phyloP scores from a whole-genome alignment of 345 rosid species.

The Acer saccharum region DNA sequence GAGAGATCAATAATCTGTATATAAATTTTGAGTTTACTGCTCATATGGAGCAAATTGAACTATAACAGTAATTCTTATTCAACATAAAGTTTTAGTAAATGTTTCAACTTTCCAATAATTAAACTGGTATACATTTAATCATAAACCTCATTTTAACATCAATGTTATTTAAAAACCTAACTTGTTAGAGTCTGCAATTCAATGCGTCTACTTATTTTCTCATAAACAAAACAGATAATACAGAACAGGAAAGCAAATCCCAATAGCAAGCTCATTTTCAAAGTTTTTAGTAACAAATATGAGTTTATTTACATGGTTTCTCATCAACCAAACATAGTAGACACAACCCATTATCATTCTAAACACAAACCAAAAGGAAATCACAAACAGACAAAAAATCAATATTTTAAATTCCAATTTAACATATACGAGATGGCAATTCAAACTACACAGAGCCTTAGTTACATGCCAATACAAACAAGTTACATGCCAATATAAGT shows the following conservation, averaged over 20 bases:
- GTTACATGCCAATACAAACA: constrained; percentile 12
- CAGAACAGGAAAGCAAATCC: neutral
- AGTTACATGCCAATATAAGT: no score
- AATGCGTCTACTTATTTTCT: neutral
- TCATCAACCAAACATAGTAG: neutral
- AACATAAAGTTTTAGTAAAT: no score
- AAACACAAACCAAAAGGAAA: neutral
- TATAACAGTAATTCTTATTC: no score
- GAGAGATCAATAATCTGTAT: no score
- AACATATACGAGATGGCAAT: neutral
- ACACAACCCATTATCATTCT: neutral
- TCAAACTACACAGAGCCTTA: neutral
- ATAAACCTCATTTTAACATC: neutral
- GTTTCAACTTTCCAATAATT: no score
- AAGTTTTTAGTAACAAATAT: neutral
- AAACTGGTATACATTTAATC: neutral
- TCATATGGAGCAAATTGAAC: no score
- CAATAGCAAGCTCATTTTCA: neutral
- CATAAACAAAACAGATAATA: neutral
- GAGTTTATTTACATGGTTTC: neutral
- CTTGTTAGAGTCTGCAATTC: neutral
- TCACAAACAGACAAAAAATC: neutral
- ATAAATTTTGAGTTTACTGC: no score
- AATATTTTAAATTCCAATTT: no score
- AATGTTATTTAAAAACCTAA: neutral